These are phyloP conservation scores for Olyra latifolia DNA, from an alignment of 176 grass and related monocot species.

Conservation along the genomic window DNA sequence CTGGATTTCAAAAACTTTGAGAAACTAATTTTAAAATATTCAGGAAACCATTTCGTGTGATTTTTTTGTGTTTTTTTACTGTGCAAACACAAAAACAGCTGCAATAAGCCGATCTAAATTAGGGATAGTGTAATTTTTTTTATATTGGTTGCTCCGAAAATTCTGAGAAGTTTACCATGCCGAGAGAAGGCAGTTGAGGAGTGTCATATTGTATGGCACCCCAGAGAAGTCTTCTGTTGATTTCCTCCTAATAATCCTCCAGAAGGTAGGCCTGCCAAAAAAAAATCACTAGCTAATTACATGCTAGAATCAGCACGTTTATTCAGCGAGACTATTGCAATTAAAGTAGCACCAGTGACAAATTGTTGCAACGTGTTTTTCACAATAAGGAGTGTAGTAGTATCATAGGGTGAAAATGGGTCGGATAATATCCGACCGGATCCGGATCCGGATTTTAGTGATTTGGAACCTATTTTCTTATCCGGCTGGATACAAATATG, in stretches of 20 bases:
- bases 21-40: too few species aligned
- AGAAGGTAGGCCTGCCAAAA: slow-evolving; percentile 67
- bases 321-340: not conserved
- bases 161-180: slow-evolving; percentile 57
- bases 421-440: too few species aligned
- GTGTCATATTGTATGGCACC: slow-evolving; percentile 92
- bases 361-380: not conserved
- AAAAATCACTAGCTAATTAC: not conserved
- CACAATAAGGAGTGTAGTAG: not conserved
- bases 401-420: too few species aligned
- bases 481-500: too few species aligned
- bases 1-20: too few species aligned
- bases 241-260: slow-evolving; percentile 68
- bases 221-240: slow-evolving; percentile 95
- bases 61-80: too few species aligned
- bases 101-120: too few species aligned
- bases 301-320: not conserved
- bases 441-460: too few species aligned
- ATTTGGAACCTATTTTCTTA: too few species aligned
- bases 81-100: too few species aligned
- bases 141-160: not conserved
- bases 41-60: too few species aligned
- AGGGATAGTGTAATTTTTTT: not conserved
- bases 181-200: slow-evolving; percentile 95
- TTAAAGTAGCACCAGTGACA: not conserved